Evolutionary conservation across 495 filamentous ascomycete genomes (phyloP), one percentile per base, ranked within the genome.

Genomic region (Penicillium cataractarum): DNA sequence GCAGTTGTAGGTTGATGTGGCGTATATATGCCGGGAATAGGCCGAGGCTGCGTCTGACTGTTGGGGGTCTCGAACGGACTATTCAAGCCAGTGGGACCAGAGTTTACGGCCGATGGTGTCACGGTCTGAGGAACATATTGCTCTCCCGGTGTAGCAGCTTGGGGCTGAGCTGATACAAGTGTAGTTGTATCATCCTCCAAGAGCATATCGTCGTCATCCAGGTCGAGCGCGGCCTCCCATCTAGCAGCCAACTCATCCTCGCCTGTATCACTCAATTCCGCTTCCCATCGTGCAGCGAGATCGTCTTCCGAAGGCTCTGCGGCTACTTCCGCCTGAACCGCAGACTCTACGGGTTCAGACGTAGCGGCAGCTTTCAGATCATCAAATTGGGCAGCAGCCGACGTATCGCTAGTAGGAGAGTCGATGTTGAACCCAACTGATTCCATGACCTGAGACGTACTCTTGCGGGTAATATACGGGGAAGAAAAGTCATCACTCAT

Each of bases 281-380:
- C 91, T 66, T 92, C 81, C 95, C 95, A 97, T 64, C 88, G 86
- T 2, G 89, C 90, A 50, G 90, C 89, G 7, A 95, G 74, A 65
- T 95, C 89, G 31, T 83, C 81, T 42, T 87, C 83, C 4, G 73
- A 59, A 2, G 73, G 69, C 46, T 74, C 68, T 37, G 63, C 57
- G 35, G 57, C 50, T 21, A 31, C 10, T 27, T 65, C 62, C 44
- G 55, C 29, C 12, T 73, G 63, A 22, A 66, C 52, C 22, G 68
- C 62, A 1, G 56, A 37, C 10, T 54, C 32, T 27, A 49, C 40
- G 3, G 49, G 32, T 19, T 51, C 57, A 3, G 74, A 71, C 0
- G 74, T 50, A 6, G 74, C 33, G 0, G 58, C 71, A 8, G 70
- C 71, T 33, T 67, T 77, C 32, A 71, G 63, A 65, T 65, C 71